Conservation (phyloP, 1,139 yeast species). For the Kodamaea ohmeri region DNA sequence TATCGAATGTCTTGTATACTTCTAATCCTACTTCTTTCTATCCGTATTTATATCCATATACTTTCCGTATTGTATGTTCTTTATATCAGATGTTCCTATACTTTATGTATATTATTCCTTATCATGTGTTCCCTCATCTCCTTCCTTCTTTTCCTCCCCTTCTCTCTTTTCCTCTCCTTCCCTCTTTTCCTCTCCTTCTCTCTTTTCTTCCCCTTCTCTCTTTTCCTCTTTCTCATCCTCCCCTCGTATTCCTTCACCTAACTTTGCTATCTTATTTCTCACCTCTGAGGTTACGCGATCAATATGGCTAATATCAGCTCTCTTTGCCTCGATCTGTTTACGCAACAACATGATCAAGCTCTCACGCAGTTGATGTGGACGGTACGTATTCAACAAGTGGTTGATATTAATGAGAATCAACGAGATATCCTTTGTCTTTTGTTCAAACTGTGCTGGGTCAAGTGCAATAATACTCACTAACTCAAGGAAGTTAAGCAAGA, state of each 20-base stretch:
- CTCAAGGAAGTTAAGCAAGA: slow-evolving; percentile 69
- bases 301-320: slow-evolving; percentile 50
- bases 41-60: too few relatives aligned
- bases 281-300: slow-evolving; percentile 47
- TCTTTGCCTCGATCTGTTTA: slow-evolving; percentile 57
- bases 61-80: too few relatives aligned
- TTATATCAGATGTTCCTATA: too few relatives aligned
- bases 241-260: not conserved
- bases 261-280: slow-evolving; percentile 32
- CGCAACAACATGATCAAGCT: slow-evolving; percentile 68
- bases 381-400: slow-evolving; percentile 76
- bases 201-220: not conserved
- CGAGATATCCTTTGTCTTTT: slow-evolving; percentile 68
- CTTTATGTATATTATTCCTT: too few relatives aligned
- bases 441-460: slow-evolving; percentile 64
- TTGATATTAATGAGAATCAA: slow-evolving; percentile 78
- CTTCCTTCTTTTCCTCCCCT: not conserved
- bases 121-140: too few relatives aligned
- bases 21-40: not conserved
- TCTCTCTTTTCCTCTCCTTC: not conserved
- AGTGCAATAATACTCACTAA: slow-evolving; percentile 69
- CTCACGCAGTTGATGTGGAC: slow-evolving; percentile 89
- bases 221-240: not conserved
- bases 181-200: not conserved
- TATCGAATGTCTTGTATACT: not conserved